These are phyloP conservation scores for Erythrophleum fordii DNA, from an alignment of 306 rosid genomes.

Conservation along the genomic window DNA sequence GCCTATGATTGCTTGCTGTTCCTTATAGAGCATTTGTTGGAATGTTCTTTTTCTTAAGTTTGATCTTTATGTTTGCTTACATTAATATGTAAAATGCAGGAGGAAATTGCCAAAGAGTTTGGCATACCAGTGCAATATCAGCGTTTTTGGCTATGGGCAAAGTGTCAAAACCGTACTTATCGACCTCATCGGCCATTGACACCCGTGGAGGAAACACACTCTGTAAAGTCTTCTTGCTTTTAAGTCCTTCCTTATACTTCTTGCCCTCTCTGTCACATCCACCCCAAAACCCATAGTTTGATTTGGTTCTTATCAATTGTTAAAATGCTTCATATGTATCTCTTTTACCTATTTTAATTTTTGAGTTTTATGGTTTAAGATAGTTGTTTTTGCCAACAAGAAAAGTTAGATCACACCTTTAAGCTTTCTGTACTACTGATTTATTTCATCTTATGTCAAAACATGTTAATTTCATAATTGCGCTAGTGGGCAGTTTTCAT, in stretches of 20 bases:
- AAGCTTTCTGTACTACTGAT: slow-evolving; percentile 16
- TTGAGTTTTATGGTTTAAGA: slow-evolving; percentile 24
- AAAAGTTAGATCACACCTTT: neutral
- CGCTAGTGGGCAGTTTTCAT: slow-evolving; percentile 4
- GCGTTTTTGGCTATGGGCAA: slow-evolving; percentile 93
- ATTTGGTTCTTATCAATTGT: neutral
- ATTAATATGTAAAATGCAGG: slow-evolving; percentile 55
- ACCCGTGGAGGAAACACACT: slow-evolving; percentile 65
- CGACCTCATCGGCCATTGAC: slow-evolving; percentile 85
- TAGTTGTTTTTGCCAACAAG: neutral
- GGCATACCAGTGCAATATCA: slow-evolving; percentile 79
- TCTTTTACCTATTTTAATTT: neutral
- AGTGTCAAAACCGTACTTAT: slow-evolving; percentile 86
- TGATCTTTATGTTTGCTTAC: neutral
- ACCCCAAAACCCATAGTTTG: neutral
- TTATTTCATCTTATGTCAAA: slow-evolving; percentile 2
- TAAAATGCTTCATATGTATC: neutral
- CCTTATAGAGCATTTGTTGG: slow-evolving; percentile 12
- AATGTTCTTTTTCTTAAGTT: neutral
- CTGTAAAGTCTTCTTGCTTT: slow-evolving; percentile 56
- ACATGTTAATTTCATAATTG: slow-evolving; percentile 19
- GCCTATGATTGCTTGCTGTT: slow-evolving; percentile 11
- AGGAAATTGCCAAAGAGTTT: slow-evolving; percentile 81
- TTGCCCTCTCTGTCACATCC: neutral
- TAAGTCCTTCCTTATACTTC: slow-evolving; percentile 5